A percentile compares a stretch with the other conserved stretches of the same genome.
phyloP scores from a whole-genome alignment of 495 filamentous ascomycete genomes.

The Penicillium atrosanguineum region DNA sequence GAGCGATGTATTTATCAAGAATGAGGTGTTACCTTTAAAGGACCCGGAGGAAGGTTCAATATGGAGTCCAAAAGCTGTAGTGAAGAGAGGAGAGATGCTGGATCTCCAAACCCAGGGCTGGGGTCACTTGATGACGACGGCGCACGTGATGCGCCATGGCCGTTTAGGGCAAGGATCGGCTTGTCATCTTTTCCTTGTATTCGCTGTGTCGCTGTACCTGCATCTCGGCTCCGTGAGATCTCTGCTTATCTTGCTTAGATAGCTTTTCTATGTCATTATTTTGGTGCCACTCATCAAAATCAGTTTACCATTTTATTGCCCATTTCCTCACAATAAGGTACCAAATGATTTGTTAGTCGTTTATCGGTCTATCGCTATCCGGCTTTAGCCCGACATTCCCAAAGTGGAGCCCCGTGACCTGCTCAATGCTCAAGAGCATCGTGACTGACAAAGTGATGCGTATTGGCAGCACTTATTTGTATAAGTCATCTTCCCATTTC shows the following conservation, averaged over 20 bases:
- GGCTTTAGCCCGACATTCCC: not conserved
- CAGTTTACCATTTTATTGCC: too few relatives aligned
- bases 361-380: not conserved
- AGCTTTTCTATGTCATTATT: not conserved
- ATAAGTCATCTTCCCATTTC: too few relatives aligned
- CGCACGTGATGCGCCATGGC: slow-evolving; percentile 11
- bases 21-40: not conserved
- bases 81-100: not conserved
- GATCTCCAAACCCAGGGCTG: slow-evolving; percentile 3
- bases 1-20: not conserved
- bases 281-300: too few relatives aligned
- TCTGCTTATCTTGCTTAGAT: not conserved
- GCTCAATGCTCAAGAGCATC: not conserved
- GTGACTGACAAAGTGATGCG: not conserved
- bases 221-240: not conserved
- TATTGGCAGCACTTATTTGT: too few relatives aligned
- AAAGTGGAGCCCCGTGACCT: not conserved
- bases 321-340: too few relatives aligned
- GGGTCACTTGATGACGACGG: slow-evolving; percentile 31
- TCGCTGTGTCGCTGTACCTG: not conserved
- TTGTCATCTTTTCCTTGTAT: not conserved
- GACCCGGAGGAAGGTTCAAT: not conserved
- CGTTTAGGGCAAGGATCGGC: slow-evolving; percentile 10
- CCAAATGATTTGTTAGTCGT: not conserved
- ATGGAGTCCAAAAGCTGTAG: not conserved